phyloP scores from a whole-genome alignment of 805 yeast species.

The Wickerhamomyces rabaulensis region DNA sequence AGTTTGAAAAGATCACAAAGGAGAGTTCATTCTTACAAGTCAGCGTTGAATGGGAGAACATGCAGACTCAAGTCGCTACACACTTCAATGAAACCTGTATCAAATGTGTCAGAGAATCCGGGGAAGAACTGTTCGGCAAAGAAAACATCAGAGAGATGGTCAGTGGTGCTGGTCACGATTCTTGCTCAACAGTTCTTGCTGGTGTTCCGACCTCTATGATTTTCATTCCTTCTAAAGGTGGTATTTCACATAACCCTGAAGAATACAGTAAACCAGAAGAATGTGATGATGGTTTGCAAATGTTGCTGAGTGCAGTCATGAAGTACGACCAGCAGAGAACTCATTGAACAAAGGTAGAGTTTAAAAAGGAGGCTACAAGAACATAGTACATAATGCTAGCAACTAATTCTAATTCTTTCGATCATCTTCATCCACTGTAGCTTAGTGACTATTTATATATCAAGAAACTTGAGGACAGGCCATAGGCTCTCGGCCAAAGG shows the following conservation, averaged over 20 bases:
- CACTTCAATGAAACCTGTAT: conserved; percentile 49
- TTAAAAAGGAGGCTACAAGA: too few species aligned
- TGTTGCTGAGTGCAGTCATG: conserved; percentile 46
- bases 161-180: conserved; percentile 75
- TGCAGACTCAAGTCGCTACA: conserved; percentile 51
- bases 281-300: conserved; percentile 54
- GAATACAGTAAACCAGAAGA: conserved; percentile 65
- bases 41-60: conserved; percentile 35
- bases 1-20: conserved; percentile 32
- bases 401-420: too few species aligned
- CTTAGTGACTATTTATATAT: too few species aligned
- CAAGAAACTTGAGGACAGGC: too few species aligned
- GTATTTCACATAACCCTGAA: conserved; percentile 61
- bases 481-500: too few species aligned
- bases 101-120: conserved; percentile 46
- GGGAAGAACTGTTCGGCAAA: conserved; percentile 43
- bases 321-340: conserved; percentile 27
- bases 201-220: conserved; percentile 69
- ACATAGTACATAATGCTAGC: too few species aligned
- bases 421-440: too few species aligned
- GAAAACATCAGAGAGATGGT: conserved; percentile 40
- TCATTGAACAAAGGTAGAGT: too few species aligned
- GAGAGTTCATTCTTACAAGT: conserved; percentile 26
- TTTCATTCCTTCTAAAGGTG: conserved; percentile 64
- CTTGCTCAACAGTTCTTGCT: conserved; percentile 46